phyloP scores from a whole-genome alignment of 78 protist genomes.

The Speleostelium caveatum region DNA sequence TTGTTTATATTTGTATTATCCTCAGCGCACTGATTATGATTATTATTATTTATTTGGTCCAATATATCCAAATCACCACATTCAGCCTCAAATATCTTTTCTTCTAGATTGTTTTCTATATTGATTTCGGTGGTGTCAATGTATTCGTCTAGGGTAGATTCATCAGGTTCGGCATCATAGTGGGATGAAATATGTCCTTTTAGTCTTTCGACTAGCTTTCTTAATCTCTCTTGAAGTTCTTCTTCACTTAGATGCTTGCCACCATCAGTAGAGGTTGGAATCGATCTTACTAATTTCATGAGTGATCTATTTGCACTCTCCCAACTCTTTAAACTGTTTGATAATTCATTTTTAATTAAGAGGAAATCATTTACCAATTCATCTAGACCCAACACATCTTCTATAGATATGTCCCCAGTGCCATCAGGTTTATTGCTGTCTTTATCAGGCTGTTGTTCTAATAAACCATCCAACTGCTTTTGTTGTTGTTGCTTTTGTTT shows the following conservation, averaged over 20 bases:
- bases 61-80: not conserved
- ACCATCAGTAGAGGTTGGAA: not conserved
- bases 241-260: not conserved
- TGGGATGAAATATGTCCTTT: not conserved
- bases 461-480: not conserved
- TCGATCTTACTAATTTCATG: slow-evolving; percentile 23
- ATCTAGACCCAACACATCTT: slow-evolving; percentile 6
- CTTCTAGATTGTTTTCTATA: not conserved
- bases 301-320: slow-evolving; percentile 16
- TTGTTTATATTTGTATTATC: too few relatives aligned
- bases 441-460: not conserved
- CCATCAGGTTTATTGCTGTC: not conserved
- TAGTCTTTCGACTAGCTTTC: slow-evolving; percentile 1
- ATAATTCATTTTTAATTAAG: not conserved
- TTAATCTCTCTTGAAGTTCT: slow-evolving; percentile 14
- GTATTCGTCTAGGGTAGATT: too few relatives aligned
- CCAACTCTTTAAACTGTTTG: slow-evolving; percentile 19
- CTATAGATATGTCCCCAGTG: not conserved
- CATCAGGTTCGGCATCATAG: not conserved
- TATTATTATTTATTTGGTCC: not conserved
- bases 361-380: slow-evolving; percentile 34
- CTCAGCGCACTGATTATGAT: not conserved
- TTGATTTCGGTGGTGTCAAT: not conserved
- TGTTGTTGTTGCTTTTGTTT: not conserved
- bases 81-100: not conserved